Percentiles rank a stretch among this genome's conserved stretches.
Conservation (phyloP, 2,329 filamentous ascomycete genomes). For the Cladosporium cucumerinum region DNA sequence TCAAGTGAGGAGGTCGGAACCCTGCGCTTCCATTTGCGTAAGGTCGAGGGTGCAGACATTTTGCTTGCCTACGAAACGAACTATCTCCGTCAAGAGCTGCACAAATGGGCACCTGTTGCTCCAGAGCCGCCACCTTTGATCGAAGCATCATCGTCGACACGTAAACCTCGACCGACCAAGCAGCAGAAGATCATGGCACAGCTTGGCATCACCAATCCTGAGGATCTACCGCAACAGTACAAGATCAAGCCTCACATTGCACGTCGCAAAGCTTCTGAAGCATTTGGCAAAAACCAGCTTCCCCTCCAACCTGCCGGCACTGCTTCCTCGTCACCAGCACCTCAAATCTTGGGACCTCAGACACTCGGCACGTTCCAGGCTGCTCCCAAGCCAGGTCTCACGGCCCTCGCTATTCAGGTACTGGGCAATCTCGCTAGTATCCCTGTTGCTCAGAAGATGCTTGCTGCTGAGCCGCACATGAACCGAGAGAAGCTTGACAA, state of each 20-base stretch:
- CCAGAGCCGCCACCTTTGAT: slow-evolving; percentile 80
- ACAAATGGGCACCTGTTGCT: slow-evolving; percentile 91
- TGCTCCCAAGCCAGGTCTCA: slow-evolving; percentile 22
- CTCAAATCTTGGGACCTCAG: slow-evolving; percentile 20
- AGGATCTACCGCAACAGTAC: slow-evolving; percentile 80
- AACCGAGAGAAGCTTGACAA: slow-evolving; percentile 28
- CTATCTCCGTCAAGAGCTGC: slow-evolving; percentile 90
- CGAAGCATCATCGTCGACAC: slow-evolving; percentile 82
- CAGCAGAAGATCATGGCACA: slow-evolving; percentile 91
- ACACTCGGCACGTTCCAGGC: slow-evolving; percentile 16
- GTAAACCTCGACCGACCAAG: slow-evolving; percentile 94
- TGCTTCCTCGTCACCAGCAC: slow-evolving; percentile 27
- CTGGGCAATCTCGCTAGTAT: slow-evolving; percentile 25
- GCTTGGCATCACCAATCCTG: slow-evolving; percentile 82
- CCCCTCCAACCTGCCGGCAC: slow-evolving; percentile 31
- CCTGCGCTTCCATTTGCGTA: slow-evolving; percentile 90
- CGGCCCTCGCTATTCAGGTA: slow-evolving; percentile 26
- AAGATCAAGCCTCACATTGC: slow-evolving; percentile 72
- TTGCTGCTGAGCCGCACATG: slow-evolving; percentile 26
- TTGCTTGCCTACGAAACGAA: slow-evolving; percentile 92
- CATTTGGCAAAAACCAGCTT: slow-evolving; percentile 21
- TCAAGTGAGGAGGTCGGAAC: slow-evolving; percentile 84
- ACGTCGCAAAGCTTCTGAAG: slow-evolving; percentile 59
- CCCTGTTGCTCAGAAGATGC: slow-evolving; percentile 26
- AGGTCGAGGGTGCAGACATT: slow-evolving; percentile 95